A percentile compares a stretch with the other conserved stretches of the same genome.
Conservation (phyloP, 495 filamentous ascomycete species). For the Tuber microsphaerosporum region DNA sequence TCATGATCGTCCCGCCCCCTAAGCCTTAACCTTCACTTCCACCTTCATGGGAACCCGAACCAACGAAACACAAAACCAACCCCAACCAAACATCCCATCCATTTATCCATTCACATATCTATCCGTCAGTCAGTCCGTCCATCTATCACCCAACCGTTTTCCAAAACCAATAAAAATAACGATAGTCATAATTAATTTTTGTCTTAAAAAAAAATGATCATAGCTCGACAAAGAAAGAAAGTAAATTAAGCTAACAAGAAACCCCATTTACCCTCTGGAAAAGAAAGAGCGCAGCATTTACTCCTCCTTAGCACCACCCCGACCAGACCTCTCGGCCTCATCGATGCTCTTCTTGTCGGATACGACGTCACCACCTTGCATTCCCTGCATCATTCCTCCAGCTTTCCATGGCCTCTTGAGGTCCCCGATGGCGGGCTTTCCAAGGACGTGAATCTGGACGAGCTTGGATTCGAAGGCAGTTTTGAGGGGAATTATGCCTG, state of each 20-base stretch:
- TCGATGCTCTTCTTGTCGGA: constrained; percentile 95
- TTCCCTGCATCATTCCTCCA: constrained; percentile 66
- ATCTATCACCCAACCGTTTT: neutral
- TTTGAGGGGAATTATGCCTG: constrained; percentile 88
- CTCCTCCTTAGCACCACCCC: constrained; percentile 85
- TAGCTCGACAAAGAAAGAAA: neutral
- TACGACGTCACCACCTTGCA: constrained; percentile 64
- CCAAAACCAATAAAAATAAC: neutral
- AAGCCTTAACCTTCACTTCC: neutral
- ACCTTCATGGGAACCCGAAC: neutral
- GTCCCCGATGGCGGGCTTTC: constrained; percentile 82
- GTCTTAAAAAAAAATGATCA: neutral
- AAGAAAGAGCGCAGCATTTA: constrained; percentile 46
- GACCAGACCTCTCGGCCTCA: constrained; percentile 74
- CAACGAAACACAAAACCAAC: neutral
- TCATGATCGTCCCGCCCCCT: neutral
- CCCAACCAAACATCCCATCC: neutral
- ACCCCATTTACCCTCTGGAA: neutral
- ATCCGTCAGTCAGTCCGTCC: neutral
- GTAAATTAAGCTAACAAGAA: neutral
- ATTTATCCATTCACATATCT: neutral
- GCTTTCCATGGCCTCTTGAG: constrained; percentile 94
- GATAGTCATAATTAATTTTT: neutral
- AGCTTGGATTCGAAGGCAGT: constrained; percentile 87
- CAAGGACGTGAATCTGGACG: constrained; percentile 88